A percentile compares a stretch with the other conserved stretches of the same genome.
Conservation (phyloP, 2,329 filamentous ascomycete species). For the Penicillium sp. region DNA sequence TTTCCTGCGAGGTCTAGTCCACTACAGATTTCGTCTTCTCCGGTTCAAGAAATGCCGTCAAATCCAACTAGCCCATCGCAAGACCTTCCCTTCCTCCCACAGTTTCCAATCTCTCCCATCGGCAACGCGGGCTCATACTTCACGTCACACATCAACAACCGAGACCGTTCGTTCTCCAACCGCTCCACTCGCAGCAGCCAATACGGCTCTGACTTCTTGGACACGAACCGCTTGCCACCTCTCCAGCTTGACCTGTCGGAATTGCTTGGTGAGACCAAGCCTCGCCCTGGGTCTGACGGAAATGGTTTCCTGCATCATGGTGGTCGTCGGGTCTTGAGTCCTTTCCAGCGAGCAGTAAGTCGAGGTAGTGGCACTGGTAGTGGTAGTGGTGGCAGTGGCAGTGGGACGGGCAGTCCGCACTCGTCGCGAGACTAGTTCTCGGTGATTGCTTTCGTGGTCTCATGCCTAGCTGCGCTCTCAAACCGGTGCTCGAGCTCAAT, state of each 20-base stretch:
- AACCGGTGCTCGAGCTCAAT: slow-evolving; percentile 1
- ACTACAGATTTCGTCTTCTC: slow-evolving; percentile 36
- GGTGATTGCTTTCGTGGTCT: neutral
- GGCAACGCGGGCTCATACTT: slow-evolving; percentile 33
- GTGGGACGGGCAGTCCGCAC: slow-evolving; percentile 42
- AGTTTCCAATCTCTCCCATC: slow-evolving; percentile 35
- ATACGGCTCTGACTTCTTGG: slow-evolving; percentile 34
- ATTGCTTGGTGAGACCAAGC: slow-evolving; percentile 26
- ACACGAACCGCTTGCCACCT: slow-evolving; percentile 28
- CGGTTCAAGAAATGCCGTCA: slow-evolving; percentile 30
- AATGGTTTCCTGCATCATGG: slow-evolving; percentile 36
- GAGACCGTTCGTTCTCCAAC: slow-evolving; percentile 44
- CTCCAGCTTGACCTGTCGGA: slow-evolving; percentile 35
- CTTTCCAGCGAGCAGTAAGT: slow-evolving; percentile 44
- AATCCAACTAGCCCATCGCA: slow-evolving; percentile 36
- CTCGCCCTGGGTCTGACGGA: slow-evolving; percentile 32
- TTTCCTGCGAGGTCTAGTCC: slow-evolving; percentile 38
- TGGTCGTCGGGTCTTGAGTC: slow-evolving; percentile 36
- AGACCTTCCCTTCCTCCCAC: slow-evolving; percentile 28
- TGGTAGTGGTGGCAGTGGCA: slow-evolving; percentile 39
- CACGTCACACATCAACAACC: slow-evolving; percentile 30
- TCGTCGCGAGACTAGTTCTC: slow-evolving; percentile 35
- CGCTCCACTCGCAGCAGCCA: slow-evolving; percentile 40
- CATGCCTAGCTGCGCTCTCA: neutral
- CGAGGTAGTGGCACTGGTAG: slow-evolving; percentile 50